phyloP scores from a whole-genome alignment of 257 asterid species.

The Solanum pennellii region DNA sequence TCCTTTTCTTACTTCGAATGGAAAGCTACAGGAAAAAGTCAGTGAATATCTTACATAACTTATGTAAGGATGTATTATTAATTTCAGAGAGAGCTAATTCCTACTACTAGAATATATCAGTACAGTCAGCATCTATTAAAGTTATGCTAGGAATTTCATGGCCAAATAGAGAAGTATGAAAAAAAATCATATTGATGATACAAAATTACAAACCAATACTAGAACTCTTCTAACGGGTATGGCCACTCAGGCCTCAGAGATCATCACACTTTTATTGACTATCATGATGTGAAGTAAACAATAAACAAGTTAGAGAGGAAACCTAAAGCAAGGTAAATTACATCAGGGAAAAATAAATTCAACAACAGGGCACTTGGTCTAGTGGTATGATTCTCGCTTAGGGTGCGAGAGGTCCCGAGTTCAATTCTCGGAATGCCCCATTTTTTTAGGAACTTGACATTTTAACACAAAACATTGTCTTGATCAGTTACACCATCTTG shows the following conservation, averaged over 20 bases:
- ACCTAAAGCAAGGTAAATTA: neutral
- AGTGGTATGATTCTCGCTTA: conserved; percentile 79
- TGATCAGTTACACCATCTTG: neutral
- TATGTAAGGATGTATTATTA: neutral
- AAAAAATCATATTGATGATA: neutral
- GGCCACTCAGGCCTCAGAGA: neutral
- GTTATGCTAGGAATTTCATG: neutral
- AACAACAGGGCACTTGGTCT: conserved; percentile 55
- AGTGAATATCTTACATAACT: neutral
- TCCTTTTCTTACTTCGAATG: neutral
- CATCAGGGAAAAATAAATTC: neutral
- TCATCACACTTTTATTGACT: neutral
- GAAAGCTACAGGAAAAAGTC: neutral
- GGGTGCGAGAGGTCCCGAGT: conserved; percentile 94
- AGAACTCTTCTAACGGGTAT: neutral
- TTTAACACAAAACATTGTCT: neutral
- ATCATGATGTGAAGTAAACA: neutral
- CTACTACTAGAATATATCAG: neutral
- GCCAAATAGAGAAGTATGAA: neutral
- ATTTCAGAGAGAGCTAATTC: neutral
- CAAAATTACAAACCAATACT: neutral
- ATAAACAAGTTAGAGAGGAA: neutral
- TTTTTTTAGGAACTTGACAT: neutral
- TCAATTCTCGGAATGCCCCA: conserved; percentile 88
- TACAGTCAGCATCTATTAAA: neutral